A percentile compares a stretch with the other conserved stretches of the same genome.
Evolutionary conservation across 2,329 filamentous ascomycete genomes (phyloP).

Genomic region (Pleomassaria siparia): DNA sequence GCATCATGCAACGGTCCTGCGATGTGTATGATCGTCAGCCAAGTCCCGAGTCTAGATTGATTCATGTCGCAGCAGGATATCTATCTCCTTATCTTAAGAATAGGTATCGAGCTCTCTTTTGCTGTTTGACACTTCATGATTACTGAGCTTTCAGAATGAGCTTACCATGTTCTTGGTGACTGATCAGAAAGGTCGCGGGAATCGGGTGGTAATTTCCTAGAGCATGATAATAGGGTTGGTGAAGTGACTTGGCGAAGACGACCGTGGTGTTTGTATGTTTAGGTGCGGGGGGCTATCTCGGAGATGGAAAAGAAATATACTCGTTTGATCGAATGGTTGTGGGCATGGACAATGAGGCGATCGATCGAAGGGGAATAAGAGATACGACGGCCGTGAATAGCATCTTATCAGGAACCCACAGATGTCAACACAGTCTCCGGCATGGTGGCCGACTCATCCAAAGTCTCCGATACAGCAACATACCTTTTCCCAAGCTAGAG

Average conservation of each 20-base stretch:
- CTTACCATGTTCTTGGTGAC: neutral
- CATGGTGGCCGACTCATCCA: no score
- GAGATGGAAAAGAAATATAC: neutral
- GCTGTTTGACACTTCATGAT: neutral
- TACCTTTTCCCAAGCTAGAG: slow-evolving; percentile 1
- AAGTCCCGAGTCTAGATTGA: no score
- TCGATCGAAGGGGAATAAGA: neutral
- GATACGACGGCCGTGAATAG: no score
- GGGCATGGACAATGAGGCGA: neutral
- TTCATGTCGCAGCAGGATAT: neutral
- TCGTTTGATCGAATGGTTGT: neutral
- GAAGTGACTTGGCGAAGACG: neutral
- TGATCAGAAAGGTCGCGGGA: neutral
- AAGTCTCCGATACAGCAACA: no score
- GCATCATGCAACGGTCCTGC: no score
- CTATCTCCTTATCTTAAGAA: neutral
- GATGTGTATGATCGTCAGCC: no score
- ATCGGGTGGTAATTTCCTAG: neutral
- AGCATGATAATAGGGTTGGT: neutral
- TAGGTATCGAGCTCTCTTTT: no score
- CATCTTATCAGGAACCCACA: no score
- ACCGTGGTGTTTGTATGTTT: neutral
- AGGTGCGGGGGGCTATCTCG: neutral
- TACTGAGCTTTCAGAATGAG: neutral
- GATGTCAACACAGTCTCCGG: neutral